Percentiles rank a stretch among this genome's conserved stretches.
phyloP scores from a whole-genome alignment of 1,284 basidiomycete genomes.

The Irpex sp. region DNA sequence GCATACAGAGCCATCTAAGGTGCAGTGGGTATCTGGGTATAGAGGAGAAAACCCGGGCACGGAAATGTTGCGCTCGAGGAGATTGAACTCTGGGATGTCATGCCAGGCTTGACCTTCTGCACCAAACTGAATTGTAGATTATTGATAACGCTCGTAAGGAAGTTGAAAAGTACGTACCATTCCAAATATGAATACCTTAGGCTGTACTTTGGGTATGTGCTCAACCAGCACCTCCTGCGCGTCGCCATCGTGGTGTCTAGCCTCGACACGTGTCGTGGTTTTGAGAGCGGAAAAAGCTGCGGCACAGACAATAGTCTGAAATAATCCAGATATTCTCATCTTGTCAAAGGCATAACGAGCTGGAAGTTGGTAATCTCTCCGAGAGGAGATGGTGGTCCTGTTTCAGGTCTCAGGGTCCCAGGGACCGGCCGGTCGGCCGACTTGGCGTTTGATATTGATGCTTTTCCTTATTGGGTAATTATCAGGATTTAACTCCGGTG shows the following conservation, averaged over 20 bases:
- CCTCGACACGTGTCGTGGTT: not conserved
- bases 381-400: not conserved
- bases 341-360: not conserved
- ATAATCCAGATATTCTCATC: no score
- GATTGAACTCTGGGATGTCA: conserved; percentile 25
- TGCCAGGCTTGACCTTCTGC: conserved; percentile 15
- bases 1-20: conserved; percentile 34
- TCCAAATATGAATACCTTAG: conserved; percentile 17
- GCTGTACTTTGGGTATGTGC: conserved; percentile 5
- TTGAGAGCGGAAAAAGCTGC: not conserved
- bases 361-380: not conserved
- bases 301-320: not conserved
- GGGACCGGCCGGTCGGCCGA: no score
- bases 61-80: conserved; percentile 31
- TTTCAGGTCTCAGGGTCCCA: not conserved
- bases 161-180: conserved; percentile 10
- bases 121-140: conserved; percentile 8
- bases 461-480: not conserved
- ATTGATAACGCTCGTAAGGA: no score
- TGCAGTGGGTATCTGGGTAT: conserved; percentile 41
- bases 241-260: not conserved
- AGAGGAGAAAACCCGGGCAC: conserved; percentile 41
- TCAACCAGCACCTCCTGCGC: not conserved
- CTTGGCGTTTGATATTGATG: no score
- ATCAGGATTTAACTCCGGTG: not conserved